phyloP scores from a whole-genome alignment of 75 land plant genomes.

The Pseudotsuga menziesii region DNA sequence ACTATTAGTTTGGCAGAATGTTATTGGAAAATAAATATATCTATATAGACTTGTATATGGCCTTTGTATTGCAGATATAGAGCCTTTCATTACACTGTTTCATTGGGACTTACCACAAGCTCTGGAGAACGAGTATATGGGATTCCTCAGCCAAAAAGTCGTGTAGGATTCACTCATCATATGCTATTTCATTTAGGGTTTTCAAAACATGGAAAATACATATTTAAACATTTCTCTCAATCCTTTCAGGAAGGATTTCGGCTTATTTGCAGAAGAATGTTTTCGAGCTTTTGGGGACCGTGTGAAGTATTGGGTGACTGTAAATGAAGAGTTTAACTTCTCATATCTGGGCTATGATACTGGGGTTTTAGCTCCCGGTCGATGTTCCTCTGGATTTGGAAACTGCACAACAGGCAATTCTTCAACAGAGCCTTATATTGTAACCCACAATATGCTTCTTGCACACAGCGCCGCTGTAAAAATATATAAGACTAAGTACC shows the following conservation, averaged over 20 bases:
- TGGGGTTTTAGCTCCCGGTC: conserved; percentile 22
- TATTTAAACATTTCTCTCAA: too few relatives aligned
- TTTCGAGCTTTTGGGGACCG: conserved; percentile 22
- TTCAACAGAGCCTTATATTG: conserved; percentile 36
- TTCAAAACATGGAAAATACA: too few relatives aligned
- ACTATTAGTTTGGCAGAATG: too few relatives aligned
- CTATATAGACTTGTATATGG: too few relatives aligned
- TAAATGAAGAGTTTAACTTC: conserved; percentile 20
- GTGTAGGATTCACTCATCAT: conserved; percentile 2
- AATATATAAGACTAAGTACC: conserved; percentile 19
- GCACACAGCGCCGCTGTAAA: conserved; percentile 33
- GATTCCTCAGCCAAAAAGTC: background rate
- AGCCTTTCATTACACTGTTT: background rate
- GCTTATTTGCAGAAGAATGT: conserved; percentile 16
- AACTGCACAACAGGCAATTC: conserved; percentile 27
- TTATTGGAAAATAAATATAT: too few relatives aligned
- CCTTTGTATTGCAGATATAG: background rate
- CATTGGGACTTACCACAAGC: conserved; percentile 1
- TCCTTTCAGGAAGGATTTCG: conserved; percentile 18
- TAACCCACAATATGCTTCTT: conserved; percentile 30
- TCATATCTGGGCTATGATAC: conserved; percentile 9
- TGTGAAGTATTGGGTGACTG: conserved; percentile 37
- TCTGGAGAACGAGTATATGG: conserved; percentile 3
- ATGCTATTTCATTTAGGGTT: too few relatives aligned
- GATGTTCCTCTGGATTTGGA: conserved; percentile 22